Conservation (phyloP, 2,329 filamentous ascomycete species). For the Trichoderma gracile region DNA sequence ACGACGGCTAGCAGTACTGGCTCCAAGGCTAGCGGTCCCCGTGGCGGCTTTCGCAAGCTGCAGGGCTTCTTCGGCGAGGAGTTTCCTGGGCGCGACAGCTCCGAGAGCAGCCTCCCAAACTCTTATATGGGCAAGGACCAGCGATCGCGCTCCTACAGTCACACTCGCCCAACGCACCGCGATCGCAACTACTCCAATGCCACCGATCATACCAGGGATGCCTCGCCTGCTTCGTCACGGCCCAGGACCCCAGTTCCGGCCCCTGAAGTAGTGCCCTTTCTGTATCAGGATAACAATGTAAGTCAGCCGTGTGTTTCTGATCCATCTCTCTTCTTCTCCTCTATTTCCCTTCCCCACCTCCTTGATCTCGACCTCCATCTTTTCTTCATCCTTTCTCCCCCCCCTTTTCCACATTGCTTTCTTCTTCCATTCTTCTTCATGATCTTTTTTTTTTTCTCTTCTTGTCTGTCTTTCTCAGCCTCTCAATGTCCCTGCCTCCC, state of each 20-base stretch:
- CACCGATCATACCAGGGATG: constrained; percentile 70
- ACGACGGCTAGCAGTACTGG: constrained; percentile 83
- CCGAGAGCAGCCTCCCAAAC: constrained; percentile 65
- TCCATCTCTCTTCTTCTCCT: constrained; percentile 26
- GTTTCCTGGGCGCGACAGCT: constrained; percentile 71
- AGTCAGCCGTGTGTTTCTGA: constrained; percentile 42
- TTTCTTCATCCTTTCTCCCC: neutral
- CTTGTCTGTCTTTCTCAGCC: neutral
- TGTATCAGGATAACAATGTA: constrained; percentile 81
- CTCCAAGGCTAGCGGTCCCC: constrained; percentile 70
- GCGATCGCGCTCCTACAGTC: constrained; percentile 63
- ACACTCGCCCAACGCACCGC: constrained; percentile 57
- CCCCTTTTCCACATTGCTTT: constrained; percentile 8
- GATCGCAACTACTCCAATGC: constrained; percentile 80
- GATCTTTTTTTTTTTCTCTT: neutral
- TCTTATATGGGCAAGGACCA: constrained; percentile 56
- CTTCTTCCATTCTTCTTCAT: neutral
- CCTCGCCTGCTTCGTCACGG: constrained; percentile 73
- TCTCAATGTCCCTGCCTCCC: constrained; percentile 15
- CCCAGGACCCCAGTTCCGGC: constrained; percentile 84
- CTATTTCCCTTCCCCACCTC: constrained; percentile 6
- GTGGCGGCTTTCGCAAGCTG: constrained; percentile 76
- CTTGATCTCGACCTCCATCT: constrained; percentile 9
- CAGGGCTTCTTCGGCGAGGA: constrained; percentile 94
- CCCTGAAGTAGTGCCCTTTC: constrained; percentile 95